Base-by-base conservation (phyloP, 2,329 filamentous ascomycete species). In the Venturia aucupariae region DNA sequence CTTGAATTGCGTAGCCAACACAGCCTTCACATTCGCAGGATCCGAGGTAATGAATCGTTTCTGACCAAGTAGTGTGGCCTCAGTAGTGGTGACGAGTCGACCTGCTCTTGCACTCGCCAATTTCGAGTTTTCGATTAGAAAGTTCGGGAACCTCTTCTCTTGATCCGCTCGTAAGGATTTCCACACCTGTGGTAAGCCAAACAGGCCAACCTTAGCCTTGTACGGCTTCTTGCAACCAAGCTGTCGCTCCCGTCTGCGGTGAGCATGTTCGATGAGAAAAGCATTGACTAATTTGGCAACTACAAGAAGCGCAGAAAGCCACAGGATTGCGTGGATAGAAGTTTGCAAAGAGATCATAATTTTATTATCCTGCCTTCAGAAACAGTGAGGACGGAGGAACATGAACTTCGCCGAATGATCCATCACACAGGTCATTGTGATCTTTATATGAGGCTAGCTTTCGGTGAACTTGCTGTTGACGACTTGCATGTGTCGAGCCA, bases 21-120 rank as follows among this genome's bases (percentile, higher is more conserved):
- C 73, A 0, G 75, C 72, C 69, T 81, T 80, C 64, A 81, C 67
- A 64, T 80, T 81, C 65, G 79, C 77, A 0, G 79, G 78, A 68
- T 81, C 79, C 19, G 32, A 30, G 17, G 55, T 60, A 4, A 54
- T 27, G 24, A 54, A 27, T 19, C 48, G 24, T 24, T 54, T 54
- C 6, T 54, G 24, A 19, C 48, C 48, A 17, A 54, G 48, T 5
- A 54, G 22, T 15, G 24, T 30, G 24, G 22, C 24, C 19, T 54
- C 48, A 15, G 48, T 54, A 13, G 48, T 54, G 24, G 24, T 13
- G 15, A 54, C 24, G 3, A 54, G 13, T 10, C 48, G 24, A 54
- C 48, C 48, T 30, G 22, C 48, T 54, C 24, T 6, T 17, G 13
- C 7, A 54, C 48, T 27, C 24, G 48, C 24, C 24, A 27, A 27